Evolutionary conservation across 2,329 filamentous ascomycete genomes (phyloP).

Genomic region (Bipolaris gigantea): DNA sequence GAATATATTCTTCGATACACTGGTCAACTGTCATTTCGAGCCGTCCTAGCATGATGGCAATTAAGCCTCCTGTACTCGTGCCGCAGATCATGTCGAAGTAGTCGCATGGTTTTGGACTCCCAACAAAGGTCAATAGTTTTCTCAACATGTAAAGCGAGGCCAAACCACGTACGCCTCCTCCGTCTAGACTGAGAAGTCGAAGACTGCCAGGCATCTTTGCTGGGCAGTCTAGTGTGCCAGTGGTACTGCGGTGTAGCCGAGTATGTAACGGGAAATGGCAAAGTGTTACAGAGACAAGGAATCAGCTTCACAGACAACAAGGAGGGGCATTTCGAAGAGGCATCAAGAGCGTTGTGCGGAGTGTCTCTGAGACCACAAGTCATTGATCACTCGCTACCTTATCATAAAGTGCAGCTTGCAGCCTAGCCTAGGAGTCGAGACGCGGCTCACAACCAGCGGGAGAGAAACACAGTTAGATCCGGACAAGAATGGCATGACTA

Average conservation of each 20-base stretch:
- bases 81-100: conserved; percentile 28
- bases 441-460: neutral
- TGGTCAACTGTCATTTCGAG: conserved; percentile 19
- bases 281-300: neutral
- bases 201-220: conserved; percentile 1
- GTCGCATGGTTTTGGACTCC: conserved; percentile 16
- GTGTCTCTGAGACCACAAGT: neutral
- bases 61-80: conserved; percentile 23
- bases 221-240: too few relatives aligned
- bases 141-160: conserved; percentile 10
- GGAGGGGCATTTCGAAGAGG: neutral
- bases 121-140: conserved; percentile 8
- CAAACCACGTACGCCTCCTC: conserved; percentile 11
- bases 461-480: neutral
- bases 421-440: neutral
- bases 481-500: neutral
- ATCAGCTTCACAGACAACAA: neutral
- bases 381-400: neutral
- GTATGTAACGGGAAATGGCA: neutral
- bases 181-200: conserved; percentile 12
- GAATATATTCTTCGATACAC: conserved; percentile 17
- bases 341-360: neutral
- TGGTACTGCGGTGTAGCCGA: neutral
- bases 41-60: conserved; percentile 23
- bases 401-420: neutral